A percentile compares a stretch with the other conserved stretches of the same genome.
These are phyloP conservation scores for Leavenworthia alabamica DNA, from an alignment of 345 rosid species.

Conservation along the genomic window DNA sequence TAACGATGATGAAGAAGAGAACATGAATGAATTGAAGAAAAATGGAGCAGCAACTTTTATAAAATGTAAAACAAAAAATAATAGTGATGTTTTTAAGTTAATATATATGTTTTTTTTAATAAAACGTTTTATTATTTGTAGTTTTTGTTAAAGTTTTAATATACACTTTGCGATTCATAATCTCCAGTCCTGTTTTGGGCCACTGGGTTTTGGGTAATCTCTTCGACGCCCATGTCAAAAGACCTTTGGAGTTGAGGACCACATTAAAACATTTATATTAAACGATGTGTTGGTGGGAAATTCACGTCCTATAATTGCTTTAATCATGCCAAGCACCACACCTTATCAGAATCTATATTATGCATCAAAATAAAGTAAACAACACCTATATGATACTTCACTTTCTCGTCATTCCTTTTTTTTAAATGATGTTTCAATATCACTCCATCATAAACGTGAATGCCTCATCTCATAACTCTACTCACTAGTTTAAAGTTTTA, in stretches of 20 bases:
- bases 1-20: too few relatives aligned
- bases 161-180: not conserved
- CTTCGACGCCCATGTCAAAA: not conserved
- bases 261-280: slow-evolving; percentile 7
- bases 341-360: slow-evolving; percentile 7
- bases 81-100: too few relatives aligned
- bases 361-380: not conserved
- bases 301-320: slow-evolving; percentile 23
- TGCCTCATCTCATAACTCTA: slow-evolving; percentile 2
- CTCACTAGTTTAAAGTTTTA: not conserved
- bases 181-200: not conserved
- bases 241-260: not conserved
- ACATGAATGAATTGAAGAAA: too few relatives aligned
- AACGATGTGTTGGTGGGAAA: slow-evolving; percentile 10
- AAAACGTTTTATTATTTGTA: too few relatives aligned
- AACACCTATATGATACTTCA: slow-evolving; percentile 23
- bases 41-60: too few relatives aligned
- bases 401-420: slow-evolving; percentile 30
- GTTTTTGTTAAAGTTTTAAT: too few relatives aligned
- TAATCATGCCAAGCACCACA: slow-evolving; percentile 33
- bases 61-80: too few relatives aligned
- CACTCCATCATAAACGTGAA: slow-evolving; percentile 6
- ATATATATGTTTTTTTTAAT: too few relatives aligned
- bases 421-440: slow-evolving; percentile 15
- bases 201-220: not conserved